Base-by-base conservation (phyloP, 176 grass and related monocot genomes). In the Phoenix roebelenii region DNA sequence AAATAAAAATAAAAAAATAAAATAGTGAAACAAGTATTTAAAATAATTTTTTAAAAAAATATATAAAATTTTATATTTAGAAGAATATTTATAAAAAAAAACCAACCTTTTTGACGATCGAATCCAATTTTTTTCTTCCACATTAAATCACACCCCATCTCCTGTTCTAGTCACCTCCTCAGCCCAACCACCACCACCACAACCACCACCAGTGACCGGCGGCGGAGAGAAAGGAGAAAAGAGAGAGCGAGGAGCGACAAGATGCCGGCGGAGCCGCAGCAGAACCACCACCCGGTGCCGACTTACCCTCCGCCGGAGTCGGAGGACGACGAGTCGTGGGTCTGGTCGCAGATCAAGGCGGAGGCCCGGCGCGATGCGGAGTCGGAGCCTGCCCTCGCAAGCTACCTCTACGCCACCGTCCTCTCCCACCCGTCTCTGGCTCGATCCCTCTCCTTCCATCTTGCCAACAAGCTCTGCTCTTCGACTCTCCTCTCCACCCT, bases 391-490 rank as follows among this genome's bases (percentile, higher is more conserved):
- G 86, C 86, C 48, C 75, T 95, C 4, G 90, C 90, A 0, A 86
- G 82, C 25, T 95, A 73, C 80, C 83, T 95, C 64, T 95, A 95
- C 79, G 90, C 90, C 52, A 95, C 86, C 17, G 83, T 95, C n/a
- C 77, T 95, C 25, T 87, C 90, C 44, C 90, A 95, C 74, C 68
- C 83, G 0, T 89, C 90, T 20, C 90, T 95, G 4, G 68, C 69
- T 6, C 73, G 86, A 0, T 89, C 90, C 16, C 90, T 95, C 22
- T 57, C 86, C 18, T 95, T 95, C 77, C 90, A 95, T 71, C 90
- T 95, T 54, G 90, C 90, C 49, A 95, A 95, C 68, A 95, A 95
- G 80, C 83, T 95, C 50, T 89, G 86, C 77, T 95, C 90, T 56
- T 89, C 86, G 26, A 95, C 90, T 2, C 85, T 95, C 9, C 72